Percentiles rank a stretch among this genome's conserved stretches.
Conservation (phyloP, 176 grass and related monocot species). For the Chloris gayana region DNA sequence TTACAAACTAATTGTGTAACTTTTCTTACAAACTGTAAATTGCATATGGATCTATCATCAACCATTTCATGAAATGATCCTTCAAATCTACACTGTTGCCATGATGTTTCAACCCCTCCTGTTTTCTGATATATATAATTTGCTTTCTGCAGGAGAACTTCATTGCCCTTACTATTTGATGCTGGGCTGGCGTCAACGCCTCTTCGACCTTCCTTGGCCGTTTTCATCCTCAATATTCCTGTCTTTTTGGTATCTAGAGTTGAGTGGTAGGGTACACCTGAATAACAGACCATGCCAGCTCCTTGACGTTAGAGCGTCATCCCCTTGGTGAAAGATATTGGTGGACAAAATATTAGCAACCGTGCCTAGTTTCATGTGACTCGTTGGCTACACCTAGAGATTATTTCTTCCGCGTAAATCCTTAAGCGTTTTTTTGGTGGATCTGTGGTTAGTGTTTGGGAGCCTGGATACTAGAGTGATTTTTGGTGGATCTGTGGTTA, state of each 20-base stretch:
- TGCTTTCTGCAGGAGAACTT: slow-evolving; percentile 48
- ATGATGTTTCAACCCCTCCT: neutral
- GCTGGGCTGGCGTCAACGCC: slow-evolving; percentile 41
- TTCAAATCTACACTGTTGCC: neutral
- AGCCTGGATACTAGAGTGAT: too few species aligned
- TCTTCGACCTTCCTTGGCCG: neutral
- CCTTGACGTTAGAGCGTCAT: slow-evolving; percentile 27
- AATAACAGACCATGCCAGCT: slow-evolving; percentile 43
- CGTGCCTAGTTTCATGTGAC: slow-evolving; percentile 19
- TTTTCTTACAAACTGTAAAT: neutral
- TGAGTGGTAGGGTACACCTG: slow-evolving; percentile 25
- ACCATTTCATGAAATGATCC: neutral
- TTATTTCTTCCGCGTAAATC: neutral
- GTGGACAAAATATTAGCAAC: slow-evolving; percentile 12
- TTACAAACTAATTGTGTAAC: neutral
- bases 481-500: neutral
- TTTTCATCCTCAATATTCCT: slow-evolving; percentile 23
- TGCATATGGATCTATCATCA: neutral
- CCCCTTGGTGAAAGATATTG: slow-evolving; percentile 10
- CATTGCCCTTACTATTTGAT: slow-evolving; percentile 56
- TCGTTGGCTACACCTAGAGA: neutral
- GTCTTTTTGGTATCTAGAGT: slow-evolving; percentile 45
- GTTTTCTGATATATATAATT: slow-evolving; percentile 5
- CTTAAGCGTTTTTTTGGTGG: neutral
- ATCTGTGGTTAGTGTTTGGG: neutral